Evolutionary conservation across 495 filamentous ascomycete genomes (phyloP), one percentile per base, ranked within the genome.

Genomic region (Xylaria intraflava): DNA sequence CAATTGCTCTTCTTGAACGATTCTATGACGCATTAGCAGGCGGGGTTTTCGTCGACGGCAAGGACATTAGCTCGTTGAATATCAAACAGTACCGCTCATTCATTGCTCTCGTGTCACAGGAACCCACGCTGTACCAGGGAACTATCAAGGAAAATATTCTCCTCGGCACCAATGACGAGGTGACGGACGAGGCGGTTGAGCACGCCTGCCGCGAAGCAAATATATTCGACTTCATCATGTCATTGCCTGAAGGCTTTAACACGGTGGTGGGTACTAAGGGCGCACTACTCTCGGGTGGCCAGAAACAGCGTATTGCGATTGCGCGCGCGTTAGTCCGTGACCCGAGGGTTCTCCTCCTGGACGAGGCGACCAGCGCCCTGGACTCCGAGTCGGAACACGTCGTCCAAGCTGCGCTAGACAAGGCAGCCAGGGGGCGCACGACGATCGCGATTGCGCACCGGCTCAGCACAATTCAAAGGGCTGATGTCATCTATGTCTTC

Each of bases 131-230:
- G 9, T 94, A 92, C 69, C 87, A 90, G 56, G 90, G 90, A 22
- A 88, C 84, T 2, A 85, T 95, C 61, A 78, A 79, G 43, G 90
- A 95, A 41, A 94, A 94, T 60, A 82, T 95, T 51, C 65, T 93
- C 6, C 73, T 95, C 5, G 88, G 88, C 19, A 29, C 52, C 46
- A 69, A 71, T 4, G 78, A 84, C 8, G 77, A 85, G 42, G 78
- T 87, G 16, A 65, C 80, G 0, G 88, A 94, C 38, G 85, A 83
- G 33, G 75, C 76, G 5, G 77, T 95, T 29, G 74, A 84, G 45
- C 78, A 85, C 57, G 88, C 87, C 12, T 93, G 89, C 74, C 84
- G 83, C 53, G 86, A 91, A 63, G 90, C 90, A 38, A 95, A 95
- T 60, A 95, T 95, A 60, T 89, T 90, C 66, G 88, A 93, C 60